A percentile compares a stretch with the other conserved stretches of the same genome.
Evolutionary conservation across 2,329 filamentous ascomycete species (phyloP).

Genomic region (Monosporascus sp.): DNA sequence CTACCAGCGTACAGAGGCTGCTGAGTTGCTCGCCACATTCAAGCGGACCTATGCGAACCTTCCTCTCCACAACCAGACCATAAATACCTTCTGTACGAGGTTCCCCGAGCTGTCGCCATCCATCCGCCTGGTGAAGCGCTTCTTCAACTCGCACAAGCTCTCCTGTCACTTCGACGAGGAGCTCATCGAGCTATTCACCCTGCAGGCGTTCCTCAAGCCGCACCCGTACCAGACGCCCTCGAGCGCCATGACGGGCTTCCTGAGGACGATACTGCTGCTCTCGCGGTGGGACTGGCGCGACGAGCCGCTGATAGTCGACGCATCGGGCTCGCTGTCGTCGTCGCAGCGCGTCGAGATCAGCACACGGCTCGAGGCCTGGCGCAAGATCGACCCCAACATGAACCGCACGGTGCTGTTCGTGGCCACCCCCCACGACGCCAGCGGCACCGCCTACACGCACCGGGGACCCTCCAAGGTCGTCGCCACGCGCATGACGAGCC

Average conservation of each 20-base stretch:
- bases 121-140: constrained; percentile 80
- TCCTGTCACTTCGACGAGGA: constrained; percentile 70
- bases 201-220: constrained; percentile 73
- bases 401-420: constrained; percentile 77
- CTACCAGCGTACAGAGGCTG: constrained; percentile 62
- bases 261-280: constrained; percentile 74
- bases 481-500: constrained; percentile 73
- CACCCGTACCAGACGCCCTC: constrained; percentile 76
- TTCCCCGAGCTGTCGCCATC: constrained; percentile 75
- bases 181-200: constrained; percentile 76
- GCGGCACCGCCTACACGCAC: constrained; percentile 76
- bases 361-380: constrained; percentile 75
- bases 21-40: constrained; percentile 63
- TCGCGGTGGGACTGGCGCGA: constrained; percentile 89
- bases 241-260: constrained; percentile 72
- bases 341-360: constrained; percentile 58
- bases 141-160: constrained; percentile 83
- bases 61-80: constrained; percentile 75
- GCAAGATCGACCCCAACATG: constrained; percentile 83
- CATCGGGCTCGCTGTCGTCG: constrained; percentile 58
- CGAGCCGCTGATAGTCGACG: constrained; percentile 76
- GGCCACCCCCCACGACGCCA: constrained; percentile 71
- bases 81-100: constrained; percentile 75
- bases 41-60: constrained; percentile 67
- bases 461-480: constrained; percentile 71